phyloP scores from a whole-genome alignment of 73 alveolate species.

The Tetrahymena malaccensis region DNA sequence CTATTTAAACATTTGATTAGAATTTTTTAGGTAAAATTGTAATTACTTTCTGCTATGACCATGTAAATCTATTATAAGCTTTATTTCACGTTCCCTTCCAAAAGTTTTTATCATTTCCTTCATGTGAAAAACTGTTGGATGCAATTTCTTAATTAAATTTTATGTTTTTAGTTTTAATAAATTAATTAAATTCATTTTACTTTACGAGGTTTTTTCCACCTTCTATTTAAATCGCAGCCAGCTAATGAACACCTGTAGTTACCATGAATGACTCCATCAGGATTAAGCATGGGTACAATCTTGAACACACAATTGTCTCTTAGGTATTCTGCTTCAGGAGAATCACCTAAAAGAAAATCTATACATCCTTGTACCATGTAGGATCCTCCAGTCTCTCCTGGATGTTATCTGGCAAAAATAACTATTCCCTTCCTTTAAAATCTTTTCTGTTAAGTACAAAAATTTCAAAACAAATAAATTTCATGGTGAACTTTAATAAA shows the following conservation, averaged over 20 bases:
- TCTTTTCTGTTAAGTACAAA: conserved; percentile 15
- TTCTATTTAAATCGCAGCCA: conserved; percentile 75
- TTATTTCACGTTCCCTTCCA: conserved; percentile 71
- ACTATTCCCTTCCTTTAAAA: conserved; percentile 62
- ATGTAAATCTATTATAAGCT: conserved; percentile 67
- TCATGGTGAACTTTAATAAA: no score
- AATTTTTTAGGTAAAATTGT: neutral
- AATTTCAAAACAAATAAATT: no score
- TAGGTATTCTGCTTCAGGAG: conserved; percentile 65
- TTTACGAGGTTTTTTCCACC: conserved; percentile 49
- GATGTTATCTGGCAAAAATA: conserved; percentile 69
- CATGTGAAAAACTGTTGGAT: conserved; percentile 82
- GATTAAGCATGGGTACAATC: conserved; percentile 75
- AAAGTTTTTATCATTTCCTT: conserved; percentile 74
- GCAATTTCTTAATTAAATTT: conserved; percentile 40
- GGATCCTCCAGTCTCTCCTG: conserved; percentile 82
- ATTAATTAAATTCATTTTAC: neutral
- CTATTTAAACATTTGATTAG: conserved; percentile 31
- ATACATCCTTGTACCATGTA: conserved; percentile 78
- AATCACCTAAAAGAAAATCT: conserved; percentile 64
- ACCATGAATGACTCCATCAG: conserved; percentile 80
- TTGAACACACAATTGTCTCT: conserved; percentile 69
- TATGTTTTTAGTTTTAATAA: neutral
- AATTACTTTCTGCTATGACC: conserved; percentile 64
- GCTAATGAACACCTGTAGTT: conserved; percentile 60